These are phyloP conservation scores for Mycena capillaripes DNA, from an alignment of 768 basidiomycete species.

Conservation along the genomic window DNA sequence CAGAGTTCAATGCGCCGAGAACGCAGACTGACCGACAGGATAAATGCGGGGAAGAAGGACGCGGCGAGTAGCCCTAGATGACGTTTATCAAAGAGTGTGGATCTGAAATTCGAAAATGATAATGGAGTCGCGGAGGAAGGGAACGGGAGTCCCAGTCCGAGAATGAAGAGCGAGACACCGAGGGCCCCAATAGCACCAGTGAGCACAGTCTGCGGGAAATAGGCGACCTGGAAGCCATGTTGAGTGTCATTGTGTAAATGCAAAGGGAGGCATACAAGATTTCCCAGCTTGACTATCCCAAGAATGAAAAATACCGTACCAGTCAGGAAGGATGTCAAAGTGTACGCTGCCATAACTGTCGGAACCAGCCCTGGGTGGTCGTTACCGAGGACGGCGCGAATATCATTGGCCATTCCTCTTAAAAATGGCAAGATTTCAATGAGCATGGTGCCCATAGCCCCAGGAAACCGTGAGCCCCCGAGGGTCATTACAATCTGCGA, in stretches of 20 bases:
- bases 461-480: slow-evolving; percentile 42
- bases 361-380: slow-evolving; percentile 41
- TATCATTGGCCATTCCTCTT: slow-evolving; percentile 37
- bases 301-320: slow-evolving; percentile 39
- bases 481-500: slow-evolving; percentile 40
- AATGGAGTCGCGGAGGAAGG: slow-evolving; percentile 23
- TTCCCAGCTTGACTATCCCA: slow-evolving; percentile 39
- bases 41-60: slow-evolving; percentile 39
- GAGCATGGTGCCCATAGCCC: slow-evolving; percentile 40
- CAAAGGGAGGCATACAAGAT: slow-evolving; percentile 33
- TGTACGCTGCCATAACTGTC: slow-evolving; percentile 44
- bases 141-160: slow-evolving; percentile 35
- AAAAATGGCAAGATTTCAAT: slow-evolving; percentile 44
- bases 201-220: slow-evolving; percentile 44
- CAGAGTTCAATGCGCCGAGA: slow-evolving; percentile 27
- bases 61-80: slow-evolving; percentile 40
- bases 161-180: slow-evolving; percentile 39
- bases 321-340: slow-evolving; percentile 40
- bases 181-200: slow-evolving; percentile 43
- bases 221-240: slow-evolving; percentile 38
- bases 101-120: slow-evolving; percentile 29
- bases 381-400: slow-evolving; percentile 38
- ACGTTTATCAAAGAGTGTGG: slow-evolving; percentile 30
- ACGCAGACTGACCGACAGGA: slow-evolving; percentile 38
- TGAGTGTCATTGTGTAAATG: too few species aligned